Conservation (phyloP, 2,329 filamentous ascomycete species). For the Nemania sp. region DNA sequence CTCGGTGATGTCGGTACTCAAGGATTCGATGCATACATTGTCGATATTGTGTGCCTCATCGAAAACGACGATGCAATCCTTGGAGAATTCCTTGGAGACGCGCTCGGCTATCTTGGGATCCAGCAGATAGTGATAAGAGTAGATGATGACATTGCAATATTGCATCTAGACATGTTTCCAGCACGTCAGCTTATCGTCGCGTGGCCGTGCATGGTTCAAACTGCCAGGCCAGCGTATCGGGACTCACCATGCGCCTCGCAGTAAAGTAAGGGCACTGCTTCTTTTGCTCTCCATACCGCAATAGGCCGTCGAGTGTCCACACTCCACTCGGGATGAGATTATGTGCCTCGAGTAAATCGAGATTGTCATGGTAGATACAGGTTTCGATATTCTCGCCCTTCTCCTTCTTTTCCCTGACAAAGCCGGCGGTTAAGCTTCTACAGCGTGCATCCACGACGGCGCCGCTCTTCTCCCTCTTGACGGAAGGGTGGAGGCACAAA, state of each 20-base stretch:
- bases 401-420: constrained; percentile 97
- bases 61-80: constrained; percentile 98
- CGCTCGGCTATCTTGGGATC: constrained; percentile 97
- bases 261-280: constrained; percentile 99
- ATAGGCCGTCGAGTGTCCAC: constrained; percentile 89
- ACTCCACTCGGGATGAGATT: constrained; percentile 94
- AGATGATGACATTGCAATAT: constrained; percentile 99
- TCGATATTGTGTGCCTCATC: constrained; percentile 99
- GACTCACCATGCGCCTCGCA: constrained; percentile 81
- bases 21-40: constrained; percentile 97
- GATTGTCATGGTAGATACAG: constrained; percentile 97
- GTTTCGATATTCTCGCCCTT: constrained; percentile 91
- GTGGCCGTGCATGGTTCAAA: not conserved
- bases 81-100: constrained; percentile 93
- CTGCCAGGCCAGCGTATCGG: not conserved
- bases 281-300: constrained; percentile 89
- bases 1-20: constrained; percentile 96
- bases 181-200: constrained; percentile 19
- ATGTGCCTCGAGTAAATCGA: constrained; percentile 91
- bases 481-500: constrained; percentile 91
- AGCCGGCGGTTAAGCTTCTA: constrained; percentile 91
- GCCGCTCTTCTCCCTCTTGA: constrained; percentile 95
- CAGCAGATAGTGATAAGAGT: constrained; percentile 97
- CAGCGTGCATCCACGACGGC: constrained; percentile 93
- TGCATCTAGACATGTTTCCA: constrained; percentile 69